phyloP scores from a whole-genome alignment of 164 flowering plant genomes.

The Vitis riparia region DNA sequence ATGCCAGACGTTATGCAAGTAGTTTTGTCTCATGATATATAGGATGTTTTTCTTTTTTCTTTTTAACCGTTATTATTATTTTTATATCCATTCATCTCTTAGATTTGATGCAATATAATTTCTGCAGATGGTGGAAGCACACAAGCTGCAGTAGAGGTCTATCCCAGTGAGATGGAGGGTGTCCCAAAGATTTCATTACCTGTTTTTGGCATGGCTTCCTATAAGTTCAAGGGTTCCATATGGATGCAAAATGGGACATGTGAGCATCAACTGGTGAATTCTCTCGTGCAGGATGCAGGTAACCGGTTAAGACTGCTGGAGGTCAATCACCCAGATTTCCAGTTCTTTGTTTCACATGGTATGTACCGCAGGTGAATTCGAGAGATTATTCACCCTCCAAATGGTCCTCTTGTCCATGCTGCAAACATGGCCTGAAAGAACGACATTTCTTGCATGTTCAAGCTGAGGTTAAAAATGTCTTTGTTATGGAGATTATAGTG shows the following conservation, averaged over 20 bases:
- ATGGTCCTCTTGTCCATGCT: not conserved
- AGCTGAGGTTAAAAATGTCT: too few species aligned
- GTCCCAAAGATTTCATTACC: constrained; percentile 38
- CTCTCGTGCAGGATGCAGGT: constrained; percentile 46
- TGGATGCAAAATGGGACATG: constrained; percentile 34
- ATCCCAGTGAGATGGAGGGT: constrained; percentile 26
- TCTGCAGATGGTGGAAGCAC: constrained; percentile 18
- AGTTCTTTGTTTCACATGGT: constrained; percentile 41
- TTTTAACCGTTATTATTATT: too few species aligned
- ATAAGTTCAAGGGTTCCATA: constrained; percentile 44
- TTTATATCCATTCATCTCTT: not conserved
- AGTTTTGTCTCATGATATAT: too few species aligned
- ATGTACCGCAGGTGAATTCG: constrained; percentile 18
- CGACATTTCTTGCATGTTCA: too few species aligned
- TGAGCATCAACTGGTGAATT: constrained; percentile 33
- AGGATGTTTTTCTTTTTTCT: too few species aligned
- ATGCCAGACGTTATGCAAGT: too few species aligned
- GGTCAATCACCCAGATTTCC: constrained; percentile 55
- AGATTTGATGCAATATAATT: not conserved
- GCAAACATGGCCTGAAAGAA: too few species aligned
- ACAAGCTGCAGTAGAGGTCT: constrained; percentile 20
- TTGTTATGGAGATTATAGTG: too few species aligned
- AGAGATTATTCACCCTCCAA: not conserved
- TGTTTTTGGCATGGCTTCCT: constrained; percentile 48
- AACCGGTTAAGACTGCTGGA: constrained; percentile 42